These are phyloP conservation scores for Colletotrichum godetiae DNA, from an alignment of 2,329 filamentous ascomycete genomes.

Conservation along the genomic window DNA sequence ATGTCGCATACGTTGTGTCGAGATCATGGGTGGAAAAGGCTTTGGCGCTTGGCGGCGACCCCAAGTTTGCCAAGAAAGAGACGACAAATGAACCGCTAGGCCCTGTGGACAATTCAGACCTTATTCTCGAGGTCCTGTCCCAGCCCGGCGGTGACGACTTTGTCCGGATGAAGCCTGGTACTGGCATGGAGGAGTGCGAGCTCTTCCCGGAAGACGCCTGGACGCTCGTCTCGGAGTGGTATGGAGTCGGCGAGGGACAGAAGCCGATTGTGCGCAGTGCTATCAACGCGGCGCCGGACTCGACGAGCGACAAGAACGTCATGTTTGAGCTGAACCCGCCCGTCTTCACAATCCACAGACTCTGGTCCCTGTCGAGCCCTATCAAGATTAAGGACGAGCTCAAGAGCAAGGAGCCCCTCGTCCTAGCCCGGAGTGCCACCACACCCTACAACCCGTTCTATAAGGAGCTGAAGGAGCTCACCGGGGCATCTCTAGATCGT, in stretches of 20 bases:
- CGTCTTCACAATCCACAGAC: constrained; percentile 84
- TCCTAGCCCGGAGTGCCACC: constrained; percentile 77
- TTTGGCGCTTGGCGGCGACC: constrained; percentile 71
- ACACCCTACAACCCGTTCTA: constrained; percentile 81
- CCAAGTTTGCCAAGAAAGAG: constrained; percentile 67
- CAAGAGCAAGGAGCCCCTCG: constrained; percentile 69
- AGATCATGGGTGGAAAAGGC: constrained; percentile 82
- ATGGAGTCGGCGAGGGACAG: constrained; percentile 78
- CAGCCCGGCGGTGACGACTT: constrained; percentile 67
- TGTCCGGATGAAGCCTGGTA: constrained; percentile 77
- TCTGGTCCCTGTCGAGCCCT: constrained; percentile 72
- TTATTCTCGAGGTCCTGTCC: constrained; percentile 72
- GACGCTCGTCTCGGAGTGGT: constrained; percentile 84
- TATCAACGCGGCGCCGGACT: constrained; percentile 77
- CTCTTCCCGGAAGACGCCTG: constrained; percentile 84
- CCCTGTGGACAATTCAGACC: constrained; percentile 87
- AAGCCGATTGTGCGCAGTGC: constrained; percentile 80
- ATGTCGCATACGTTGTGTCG: constrained; percentile 82
- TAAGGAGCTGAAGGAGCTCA: constrained; percentile 75
- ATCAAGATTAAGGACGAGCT: constrained; percentile 67
- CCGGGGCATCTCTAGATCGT: constrained; percentile 74
- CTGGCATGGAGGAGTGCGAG: constrained; percentile 78
- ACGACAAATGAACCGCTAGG: constrained; percentile 73
- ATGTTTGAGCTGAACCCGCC: constrained; percentile 88
- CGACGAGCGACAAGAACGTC: constrained; percentile 70